Percentiles rank a stretch among this genome's conserved stretches.
These are phyloP conservation scores for Pythium vanterpoolii DNA, from an alignment of 352 stramenopile species.

Conservation along the genomic window DNA sequence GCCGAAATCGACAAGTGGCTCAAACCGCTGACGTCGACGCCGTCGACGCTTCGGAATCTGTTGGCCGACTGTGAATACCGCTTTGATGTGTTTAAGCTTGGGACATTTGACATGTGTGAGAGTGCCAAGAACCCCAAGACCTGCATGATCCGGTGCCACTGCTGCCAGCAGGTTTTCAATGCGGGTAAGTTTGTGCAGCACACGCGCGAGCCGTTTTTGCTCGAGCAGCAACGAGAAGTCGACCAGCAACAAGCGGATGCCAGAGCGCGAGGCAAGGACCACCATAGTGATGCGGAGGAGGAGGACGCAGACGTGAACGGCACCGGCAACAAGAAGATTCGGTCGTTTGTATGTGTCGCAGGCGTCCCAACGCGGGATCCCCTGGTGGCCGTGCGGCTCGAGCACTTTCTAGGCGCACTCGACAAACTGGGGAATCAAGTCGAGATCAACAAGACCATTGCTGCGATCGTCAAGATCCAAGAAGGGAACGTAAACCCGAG, in stretches of 20 bases:
- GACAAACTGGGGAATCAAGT: conserved; percentile 4
- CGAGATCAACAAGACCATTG: conserved; percentile 11
- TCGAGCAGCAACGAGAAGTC: no score
- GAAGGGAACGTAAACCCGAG: neutral
- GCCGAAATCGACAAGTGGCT: neutral
- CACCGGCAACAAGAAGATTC: neutral
- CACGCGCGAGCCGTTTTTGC: no score
- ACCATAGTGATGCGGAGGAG: no score
- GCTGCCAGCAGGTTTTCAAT: neutral
- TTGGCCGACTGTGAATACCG: neutral
- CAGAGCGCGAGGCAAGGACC: no score
- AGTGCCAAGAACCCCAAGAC: neutral
- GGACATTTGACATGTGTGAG: conserved; percentile 1
- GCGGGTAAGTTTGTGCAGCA: neutral
- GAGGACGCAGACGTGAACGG: no score
- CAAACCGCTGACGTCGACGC: neutral
- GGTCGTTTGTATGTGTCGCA: neutral
- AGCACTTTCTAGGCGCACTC: neutral
- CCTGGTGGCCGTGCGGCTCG: neutral
- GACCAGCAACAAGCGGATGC: no score
- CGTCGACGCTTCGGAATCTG: neutral
- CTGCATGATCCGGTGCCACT: conserved; percentile 8
- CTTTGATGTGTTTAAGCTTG: neutral
- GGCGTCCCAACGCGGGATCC: no score
- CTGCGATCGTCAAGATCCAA: neutral